Conservation (phyloP, 2,329 filamentous ascomycete species). For the Diaporthe citri region DNA sequence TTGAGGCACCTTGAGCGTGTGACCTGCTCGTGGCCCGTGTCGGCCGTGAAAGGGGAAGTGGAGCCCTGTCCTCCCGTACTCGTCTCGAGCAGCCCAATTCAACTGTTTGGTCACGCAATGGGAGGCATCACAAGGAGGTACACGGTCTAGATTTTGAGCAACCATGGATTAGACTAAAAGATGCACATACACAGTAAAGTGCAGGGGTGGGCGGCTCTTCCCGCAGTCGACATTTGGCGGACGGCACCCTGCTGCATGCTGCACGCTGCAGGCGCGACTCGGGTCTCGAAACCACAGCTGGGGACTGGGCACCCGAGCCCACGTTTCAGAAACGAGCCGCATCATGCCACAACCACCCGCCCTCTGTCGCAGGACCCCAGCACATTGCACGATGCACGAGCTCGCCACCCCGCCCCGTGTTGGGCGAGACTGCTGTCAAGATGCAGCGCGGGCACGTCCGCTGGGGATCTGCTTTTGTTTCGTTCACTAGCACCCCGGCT, state of each 20-base stretch:
- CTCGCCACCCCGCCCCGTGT: neutral
- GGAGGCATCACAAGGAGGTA: neutral
- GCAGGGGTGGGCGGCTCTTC: slow-evolving; percentile 14
- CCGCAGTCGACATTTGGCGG: neutral
- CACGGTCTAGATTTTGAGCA: neutral
- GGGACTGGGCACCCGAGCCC: slow-evolving; percentile 8
- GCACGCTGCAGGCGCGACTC: neutral
- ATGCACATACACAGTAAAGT: neutral
- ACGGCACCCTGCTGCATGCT: neutral
- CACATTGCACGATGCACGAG: slow-evolving; percentile 22
- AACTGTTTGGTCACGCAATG: neutral
- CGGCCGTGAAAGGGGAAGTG: neutral
- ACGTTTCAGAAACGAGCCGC: slow-evolving; percentile 12
- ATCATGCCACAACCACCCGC: slow-evolving; percentile 11
- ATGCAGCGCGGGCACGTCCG: neutral
- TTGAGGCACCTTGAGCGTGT: neutral
- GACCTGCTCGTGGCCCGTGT: neutral
- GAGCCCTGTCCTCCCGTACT: neutral
- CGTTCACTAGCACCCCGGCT: neutral
- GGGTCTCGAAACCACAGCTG: slow-evolving; percentile 13
- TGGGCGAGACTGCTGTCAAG: slow-evolving; percentile 5
- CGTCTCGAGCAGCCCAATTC: neutral
- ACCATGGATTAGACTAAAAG: neutral
- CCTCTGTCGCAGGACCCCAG: slow-evolving; percentile 34
- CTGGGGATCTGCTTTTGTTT: slow-evolving; percentile 1